phyloP scores from a whole-genome alignment of 2,329 filamentous ascomycete genomes.

The Claviceps sp. region DNA sequence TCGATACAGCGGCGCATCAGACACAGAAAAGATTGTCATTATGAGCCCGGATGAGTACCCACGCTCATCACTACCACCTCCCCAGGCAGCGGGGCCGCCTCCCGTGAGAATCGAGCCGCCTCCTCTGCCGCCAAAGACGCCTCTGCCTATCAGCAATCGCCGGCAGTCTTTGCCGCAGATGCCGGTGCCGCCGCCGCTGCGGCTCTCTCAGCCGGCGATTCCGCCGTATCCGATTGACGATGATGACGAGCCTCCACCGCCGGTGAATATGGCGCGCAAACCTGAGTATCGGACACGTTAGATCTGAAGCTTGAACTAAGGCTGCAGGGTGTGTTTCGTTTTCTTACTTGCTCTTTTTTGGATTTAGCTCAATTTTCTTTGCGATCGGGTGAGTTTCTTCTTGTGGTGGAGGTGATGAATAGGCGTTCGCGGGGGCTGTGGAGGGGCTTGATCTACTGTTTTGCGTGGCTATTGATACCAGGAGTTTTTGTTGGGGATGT shows the following conservation, averaged over 20 bases:
- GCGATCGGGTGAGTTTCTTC: background rate
- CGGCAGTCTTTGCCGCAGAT: constrained; percentile 16
- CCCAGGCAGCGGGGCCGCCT: constrained; percentile 17
- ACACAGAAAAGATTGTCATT: constrained; percentile 57
- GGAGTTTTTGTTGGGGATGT: background rate
- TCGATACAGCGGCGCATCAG: constrained; percentile 44
- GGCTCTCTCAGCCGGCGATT: constrained; percentile 22
- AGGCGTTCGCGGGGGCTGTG: background rate
- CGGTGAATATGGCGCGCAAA: constrained; percentile 76
- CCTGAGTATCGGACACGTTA: constrained; percentile 47
- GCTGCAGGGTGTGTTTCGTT: background rate
- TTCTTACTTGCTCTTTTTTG: background rate
- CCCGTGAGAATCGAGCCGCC: constrained; percentile 43
- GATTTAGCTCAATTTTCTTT: too few relatives aligned
- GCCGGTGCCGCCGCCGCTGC: constrained; percentile 9
- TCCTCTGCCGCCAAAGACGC: constrained; percentile 65
- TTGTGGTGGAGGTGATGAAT: background rate
- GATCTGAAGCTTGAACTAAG: background rate
- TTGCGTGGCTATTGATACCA: background rate
- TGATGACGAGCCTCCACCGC: constrained; percentile 61
- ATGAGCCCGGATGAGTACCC: constrained; percentile 45
- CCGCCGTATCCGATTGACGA: constrained; percentile 71
- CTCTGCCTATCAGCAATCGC: constrained; percentile 34
- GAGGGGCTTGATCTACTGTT: background rate
- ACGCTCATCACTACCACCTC: constrained; percentile 18